Percentiles rank a stretch among this genome's conserved stretches.
Conservation (phyloP, 768 basidiomycete species). For the Tricholoma furcatifolium region DNA sequence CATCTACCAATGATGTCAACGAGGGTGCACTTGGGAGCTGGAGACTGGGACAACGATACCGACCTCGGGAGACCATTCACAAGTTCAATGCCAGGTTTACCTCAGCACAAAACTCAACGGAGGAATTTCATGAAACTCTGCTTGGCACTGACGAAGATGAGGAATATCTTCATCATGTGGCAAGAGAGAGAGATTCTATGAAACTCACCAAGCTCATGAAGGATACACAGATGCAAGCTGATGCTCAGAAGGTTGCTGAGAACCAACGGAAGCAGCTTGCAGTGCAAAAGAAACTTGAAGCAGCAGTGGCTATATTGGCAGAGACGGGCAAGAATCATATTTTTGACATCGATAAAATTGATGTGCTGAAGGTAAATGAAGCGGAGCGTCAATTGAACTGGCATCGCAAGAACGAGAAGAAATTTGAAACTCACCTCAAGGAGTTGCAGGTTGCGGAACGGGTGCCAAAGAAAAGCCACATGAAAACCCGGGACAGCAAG, state of each 20-base stretch:
- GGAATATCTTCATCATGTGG: neutral
- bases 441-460: too few species aligned
- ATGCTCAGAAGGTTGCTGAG: neutral
- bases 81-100: conserved; percentile 14
- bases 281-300: neutral
- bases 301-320: neutral
- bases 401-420: neutral
- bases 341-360: neutral
- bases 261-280: neutral
- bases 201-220: neutral
- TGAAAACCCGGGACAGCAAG: too few species aligned
- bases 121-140: neutral
- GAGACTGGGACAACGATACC: conserved; percentile 2
- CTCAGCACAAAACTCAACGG: conserved; percentile 6
- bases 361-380: neutral
- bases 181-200: neutral
- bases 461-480: too few species aligned
- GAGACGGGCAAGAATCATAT: neutral
- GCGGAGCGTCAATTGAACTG: too few species aligned
- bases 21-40: conserved; percentile 22
- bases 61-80: conserved; percentile 6
- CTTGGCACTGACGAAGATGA: neutral
- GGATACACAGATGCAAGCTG: conserved; percentile 1
- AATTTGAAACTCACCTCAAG: neutral
- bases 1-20: conserved; percentile 22